These are phyloP conservation scores for Erodium moschatum DNA, from an alignment of 441 rosid species.

Conservation along the genomic window DNA sequence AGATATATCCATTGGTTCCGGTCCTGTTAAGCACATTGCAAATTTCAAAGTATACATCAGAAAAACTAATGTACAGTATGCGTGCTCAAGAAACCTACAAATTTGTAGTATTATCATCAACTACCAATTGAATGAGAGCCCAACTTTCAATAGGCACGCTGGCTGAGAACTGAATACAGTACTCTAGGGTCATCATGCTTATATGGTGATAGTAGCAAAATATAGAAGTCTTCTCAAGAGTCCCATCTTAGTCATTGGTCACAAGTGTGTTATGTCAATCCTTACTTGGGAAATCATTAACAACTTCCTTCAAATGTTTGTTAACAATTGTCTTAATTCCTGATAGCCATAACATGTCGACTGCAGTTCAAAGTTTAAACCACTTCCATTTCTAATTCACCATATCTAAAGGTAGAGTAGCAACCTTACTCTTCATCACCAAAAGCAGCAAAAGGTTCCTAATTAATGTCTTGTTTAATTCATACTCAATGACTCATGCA, in stretches of 20 bases:
- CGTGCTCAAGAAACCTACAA: not conserved
- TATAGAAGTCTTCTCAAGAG: not conserved
- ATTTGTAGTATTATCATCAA: not conserved
- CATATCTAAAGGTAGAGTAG: not conserved
- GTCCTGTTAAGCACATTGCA: constrained; percentile 28
- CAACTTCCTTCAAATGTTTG: not conserved
- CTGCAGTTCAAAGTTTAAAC: not conserved
- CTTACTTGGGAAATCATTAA: not conserved
- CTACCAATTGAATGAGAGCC: not conserved
- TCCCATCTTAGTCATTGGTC: not conserved
- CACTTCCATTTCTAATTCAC: not conserved
- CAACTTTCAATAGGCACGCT: not conserved
- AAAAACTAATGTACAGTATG: constrained; percentile 4
- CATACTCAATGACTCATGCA: not conserved
- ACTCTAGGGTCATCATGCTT: not conserved
- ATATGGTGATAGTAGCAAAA: not conserved
- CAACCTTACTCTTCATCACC: not conserved
- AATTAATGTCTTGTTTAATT: not conserved
- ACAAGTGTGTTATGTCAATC: not conserved
- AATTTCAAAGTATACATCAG: not conserved
- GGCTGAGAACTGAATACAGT: not conserved
- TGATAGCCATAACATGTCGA: not conserved
- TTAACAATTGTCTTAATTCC: not conserved
- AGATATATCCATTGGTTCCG: constrained; percentile 73
- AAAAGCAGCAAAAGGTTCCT: constrained; percentile 7